phyloP scores from a whole-genome alignment of 108 stramenopile species.

The Ochromonas danica region DNA sequence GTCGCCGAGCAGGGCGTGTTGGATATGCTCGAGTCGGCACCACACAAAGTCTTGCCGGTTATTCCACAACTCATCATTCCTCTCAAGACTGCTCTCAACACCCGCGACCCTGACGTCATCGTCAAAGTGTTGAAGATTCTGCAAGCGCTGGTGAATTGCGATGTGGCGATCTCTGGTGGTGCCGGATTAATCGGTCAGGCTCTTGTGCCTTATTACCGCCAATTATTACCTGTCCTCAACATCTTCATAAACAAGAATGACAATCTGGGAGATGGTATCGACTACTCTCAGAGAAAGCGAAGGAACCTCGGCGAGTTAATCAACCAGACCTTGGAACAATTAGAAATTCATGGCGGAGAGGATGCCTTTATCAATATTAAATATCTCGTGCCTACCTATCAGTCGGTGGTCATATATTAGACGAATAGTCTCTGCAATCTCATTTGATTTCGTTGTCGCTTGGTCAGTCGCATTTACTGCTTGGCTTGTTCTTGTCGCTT shows the following conservation, averaged over 20 bases:
- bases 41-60: slow-evolving; percentile 72
- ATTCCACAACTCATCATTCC: slow-evolving; percentile 82
- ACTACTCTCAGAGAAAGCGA: slow-evolving; percentile 74
- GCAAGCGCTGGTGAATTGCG: slow-evolving; percentile 74
- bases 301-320: slow-evolving; percentile 74
- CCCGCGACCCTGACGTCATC: slow-evolving; percentile 71
- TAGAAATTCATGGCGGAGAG: slow-evolving; percentile 75
- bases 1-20: slow-evolving; percentile 79
- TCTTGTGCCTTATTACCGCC: slow-evolving; percentile 81
- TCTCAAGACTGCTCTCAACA: slow-evolving; percentile 81
- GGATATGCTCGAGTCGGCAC: slow-evolving; percentile 73
- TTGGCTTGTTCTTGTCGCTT: too few species aligned
- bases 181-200: slow-evolving; percentile 75
- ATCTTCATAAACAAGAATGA: slow-evolving; percentile 67
- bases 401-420: slow-evolving; percentile 88
- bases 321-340: slow-evolving; percentile 72
- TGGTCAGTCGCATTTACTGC: too few species aligned
- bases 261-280: slow-evolving; percentile 75
- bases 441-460: too few species aligned
- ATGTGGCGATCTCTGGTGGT: slow-evolving; percentile 59
- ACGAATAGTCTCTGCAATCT: too few species aligned
- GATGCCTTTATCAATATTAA: slow-evolving; percentile 84
- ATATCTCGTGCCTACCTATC: slow-evolving; percentile 69
- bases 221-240: slow-evolving; percentile 79
- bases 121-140: slow-evolving; percentile 79